phyloP scores from a whole-genome alignment of 108 stramenopile genomes.

The Cyclostephanos invisitatus region DNA sequence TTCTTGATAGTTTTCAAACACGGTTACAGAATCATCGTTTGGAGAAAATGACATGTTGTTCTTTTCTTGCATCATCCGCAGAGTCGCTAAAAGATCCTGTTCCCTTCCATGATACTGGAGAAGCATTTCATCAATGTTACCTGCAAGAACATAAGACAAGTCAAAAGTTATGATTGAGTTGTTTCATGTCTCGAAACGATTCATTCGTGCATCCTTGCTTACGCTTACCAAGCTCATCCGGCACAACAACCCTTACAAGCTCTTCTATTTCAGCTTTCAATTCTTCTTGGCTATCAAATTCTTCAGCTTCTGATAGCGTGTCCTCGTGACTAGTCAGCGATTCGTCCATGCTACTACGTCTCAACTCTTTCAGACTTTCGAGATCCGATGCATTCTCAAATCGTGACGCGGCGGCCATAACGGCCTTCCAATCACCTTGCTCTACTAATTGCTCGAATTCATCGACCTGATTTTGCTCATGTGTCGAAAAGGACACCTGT shows the following conservation, averaged over 20 bases:
- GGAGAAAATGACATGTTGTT: not conserved
- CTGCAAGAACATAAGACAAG: not conserved
- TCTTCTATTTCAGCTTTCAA: conserved; percentile 45
- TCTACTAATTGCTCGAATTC: conserved; percentile 47
- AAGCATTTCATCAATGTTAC: conserved; percentile 70
- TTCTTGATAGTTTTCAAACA: not conserved
- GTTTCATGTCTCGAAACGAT: not conserved
- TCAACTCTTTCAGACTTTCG: conserved; percentile 18
- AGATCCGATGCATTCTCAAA: conserved; percentile 36
- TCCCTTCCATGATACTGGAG: conserved; percentile 56
- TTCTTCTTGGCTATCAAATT: conserved; percentile 1
- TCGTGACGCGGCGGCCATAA: conserved; percentile 40
- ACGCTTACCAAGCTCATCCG: conserved; percentile 47
- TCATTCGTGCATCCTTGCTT: conserved; percentile 15
- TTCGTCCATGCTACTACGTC: conserved; percentile 7
- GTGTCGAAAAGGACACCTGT: conserved; percentile 12
- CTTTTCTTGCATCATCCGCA: conserved; percentile 59
- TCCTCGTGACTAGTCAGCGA: conserved; percentile 10
- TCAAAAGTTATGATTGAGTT: not conserved
- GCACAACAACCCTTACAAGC: conserved; percentile 57
- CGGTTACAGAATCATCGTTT: not conserved
- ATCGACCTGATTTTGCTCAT: conserved; percentile 22
- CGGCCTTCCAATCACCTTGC: conserved; percentile 51
- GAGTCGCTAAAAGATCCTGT: conserved; percentile 54
- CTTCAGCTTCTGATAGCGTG: not conserved